Evolutionary conservation across 2,329 filamentous ascomycete species (phyloP).

Genomic region (Fusarium temperatum): DNA sequence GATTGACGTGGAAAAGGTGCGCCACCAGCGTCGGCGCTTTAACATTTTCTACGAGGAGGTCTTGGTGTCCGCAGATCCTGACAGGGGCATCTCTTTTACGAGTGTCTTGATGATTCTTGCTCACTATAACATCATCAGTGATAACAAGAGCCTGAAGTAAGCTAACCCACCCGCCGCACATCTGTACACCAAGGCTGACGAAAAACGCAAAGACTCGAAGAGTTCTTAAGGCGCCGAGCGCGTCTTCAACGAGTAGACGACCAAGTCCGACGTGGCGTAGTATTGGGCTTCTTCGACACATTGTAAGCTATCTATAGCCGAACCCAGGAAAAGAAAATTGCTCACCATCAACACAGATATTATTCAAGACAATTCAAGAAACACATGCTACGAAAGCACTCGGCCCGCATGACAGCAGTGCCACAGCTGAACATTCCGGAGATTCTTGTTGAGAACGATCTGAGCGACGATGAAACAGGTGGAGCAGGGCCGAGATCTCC

Average conservation of each 20-base stretch:
- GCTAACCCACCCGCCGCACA: slow-evolving; percentile 27
- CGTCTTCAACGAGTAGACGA: slow-evolving; percentile 94
- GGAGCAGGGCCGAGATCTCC: slow-evolving; percentile 36
- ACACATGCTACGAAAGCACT: slow-evolving; percentile 75
- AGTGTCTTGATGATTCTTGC: slow-evolving; percentile 93
- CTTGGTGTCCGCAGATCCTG: slow-evolving; percentile 89
- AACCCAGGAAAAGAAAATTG: neutral
- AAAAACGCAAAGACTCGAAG: slow-evolving; percentile 73
- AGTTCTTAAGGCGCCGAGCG: slow-evolving; percentile 90
- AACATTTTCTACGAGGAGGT: slow-evolving; percentile 98
- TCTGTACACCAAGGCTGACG: slow-evolving; percentile 40
- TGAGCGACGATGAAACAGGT: slow-evolving; percentile 52
- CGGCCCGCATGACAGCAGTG: slow-evolving; percentile 78
- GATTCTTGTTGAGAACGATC: slow-evolving; percentile 86
- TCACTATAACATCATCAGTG: slow-evolving; percentile 98
- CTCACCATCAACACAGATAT: slow-evolving; percentile 59
- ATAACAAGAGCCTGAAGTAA: slow-evolving; percentile 91
- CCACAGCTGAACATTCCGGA: slow-evolving; percentile 87
- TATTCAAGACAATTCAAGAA: slow-evolving; percentile 86
- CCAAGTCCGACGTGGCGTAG: slow-evolving; percentile 87
- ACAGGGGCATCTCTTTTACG: slow-evolving; percentile 90
- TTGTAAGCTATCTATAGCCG: slow-evolving; percentile 60
- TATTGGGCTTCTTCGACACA: slow-evolving; percentile 96
- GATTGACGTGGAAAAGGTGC: slow-evolving; percentile 80
- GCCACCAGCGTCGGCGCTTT: slow-evolving; percentile 78